Evolutionary conservation across 2,329 filamentous ascomycete genomes (phyloP).

Genomic region (Cercospora sp.): DNA sequence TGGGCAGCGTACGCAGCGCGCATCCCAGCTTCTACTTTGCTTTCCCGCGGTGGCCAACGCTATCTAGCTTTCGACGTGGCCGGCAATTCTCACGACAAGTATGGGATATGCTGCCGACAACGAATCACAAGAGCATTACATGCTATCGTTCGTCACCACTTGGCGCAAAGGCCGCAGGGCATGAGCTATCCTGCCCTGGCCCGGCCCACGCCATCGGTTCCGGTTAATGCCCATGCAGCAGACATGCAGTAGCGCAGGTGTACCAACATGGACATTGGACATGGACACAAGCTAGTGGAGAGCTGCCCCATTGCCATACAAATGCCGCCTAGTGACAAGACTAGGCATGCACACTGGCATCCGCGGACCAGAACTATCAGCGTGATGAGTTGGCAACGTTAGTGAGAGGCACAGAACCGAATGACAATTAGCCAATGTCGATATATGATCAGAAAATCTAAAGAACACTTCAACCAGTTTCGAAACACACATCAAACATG

Average conservation of each 20-base stretch:
- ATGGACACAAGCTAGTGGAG: not conserved
- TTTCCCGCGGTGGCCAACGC: not conserved
- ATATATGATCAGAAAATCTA: not conserved
- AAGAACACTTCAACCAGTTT: not conserved
- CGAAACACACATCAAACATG: not conserved
- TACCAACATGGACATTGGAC: not conserved
- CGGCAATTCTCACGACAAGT: not conserved
- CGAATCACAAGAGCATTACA: not conserved
- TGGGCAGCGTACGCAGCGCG: not conserved
- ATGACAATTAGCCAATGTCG: not conserved
- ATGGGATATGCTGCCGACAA: not conserved
- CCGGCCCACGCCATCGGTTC: not conserved
- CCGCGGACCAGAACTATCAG: slow-evolving; percentile 6
- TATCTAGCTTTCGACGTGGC: not conserved
- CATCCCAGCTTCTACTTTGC: not conserved
- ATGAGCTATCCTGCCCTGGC: not conserved
- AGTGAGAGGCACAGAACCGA: not conserved
- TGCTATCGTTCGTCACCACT: not conserved
- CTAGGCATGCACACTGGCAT: slow-evolving; percentile 8
- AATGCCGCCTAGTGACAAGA: slow-evolving; percentile 5
- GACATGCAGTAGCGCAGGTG: slow-evolving; percentile 9
- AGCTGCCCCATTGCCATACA: not conserved
- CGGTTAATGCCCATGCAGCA: slow-evolving; percentile 8
- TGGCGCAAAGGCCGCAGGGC: not conserved
- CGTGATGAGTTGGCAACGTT: slow-evolving; percentile 12